Conservation (phyloP, 164 flowering plant species). For the Piper longum region DNA sequence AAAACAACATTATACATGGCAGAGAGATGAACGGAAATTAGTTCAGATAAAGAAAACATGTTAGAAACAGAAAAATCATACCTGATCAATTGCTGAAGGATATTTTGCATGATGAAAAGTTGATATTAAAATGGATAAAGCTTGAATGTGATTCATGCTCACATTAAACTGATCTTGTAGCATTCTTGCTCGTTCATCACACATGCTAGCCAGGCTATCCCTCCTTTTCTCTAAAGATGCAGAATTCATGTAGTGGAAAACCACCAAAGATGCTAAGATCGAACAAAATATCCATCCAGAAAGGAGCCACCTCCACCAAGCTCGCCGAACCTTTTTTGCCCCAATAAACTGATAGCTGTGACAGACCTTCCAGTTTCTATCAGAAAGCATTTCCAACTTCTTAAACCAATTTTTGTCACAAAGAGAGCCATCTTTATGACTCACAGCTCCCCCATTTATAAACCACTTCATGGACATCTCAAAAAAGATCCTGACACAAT, state of each 20-base stretch:
- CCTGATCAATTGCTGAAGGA: conserved; percentile 94
- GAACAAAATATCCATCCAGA: conserved; percentile 39
- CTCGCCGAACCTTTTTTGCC: conserved; percentile 28
- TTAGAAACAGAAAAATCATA: conserved; percentile 8
- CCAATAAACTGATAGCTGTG: conserved; percentile 31
- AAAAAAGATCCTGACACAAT: conserved; percentile 44
- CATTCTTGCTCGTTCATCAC: conserved; percentile 90
- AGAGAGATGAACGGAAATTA: conserved; percentile 2
- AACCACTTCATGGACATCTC: conserved; percentile 55
- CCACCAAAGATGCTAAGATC: conserved; percentile 26
- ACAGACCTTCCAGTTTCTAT: conserved; percentile 30
- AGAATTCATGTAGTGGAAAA: conserved; percentile 50
- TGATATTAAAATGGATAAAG: conserved; percentile 74
- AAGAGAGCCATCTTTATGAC: conserved; percentile 25
- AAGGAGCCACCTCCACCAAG: conserved; percentile 53
- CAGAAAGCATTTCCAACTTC: conserved; percentile 40
- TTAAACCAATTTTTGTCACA: conserved; percentile 32
- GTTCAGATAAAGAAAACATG: neutral
- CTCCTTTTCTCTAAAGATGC: conserved; percentile 60
- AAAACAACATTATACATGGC: neutral
- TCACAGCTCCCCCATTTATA: conserved; percentile 39
- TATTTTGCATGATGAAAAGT: conserved; percentile 73
- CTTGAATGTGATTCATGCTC: conserved; percentile 89
- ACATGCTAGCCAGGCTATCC: conserved; percentile 72
- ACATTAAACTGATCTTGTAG: conserved; percentile 90